Evolutionary conservation across 305 asterid genomes (phyloP), one percentile per base, ranked within the genome.

Genomic region (Fraxinus xanthoxyloides): DNA sequence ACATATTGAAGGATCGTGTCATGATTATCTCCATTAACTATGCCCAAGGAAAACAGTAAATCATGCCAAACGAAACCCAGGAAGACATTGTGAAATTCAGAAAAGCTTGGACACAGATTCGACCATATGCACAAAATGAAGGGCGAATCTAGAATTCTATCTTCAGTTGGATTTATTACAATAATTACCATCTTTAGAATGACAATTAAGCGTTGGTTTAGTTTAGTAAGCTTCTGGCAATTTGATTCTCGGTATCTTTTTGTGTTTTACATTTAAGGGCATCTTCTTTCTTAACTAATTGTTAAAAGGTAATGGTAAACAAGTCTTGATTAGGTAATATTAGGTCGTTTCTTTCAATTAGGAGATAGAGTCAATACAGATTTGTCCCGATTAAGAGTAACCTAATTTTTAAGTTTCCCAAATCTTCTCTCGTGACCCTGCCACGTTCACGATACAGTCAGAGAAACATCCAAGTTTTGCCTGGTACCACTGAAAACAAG

Each of bases 1-100:
- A 82, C 63, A 79, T 51, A n/a, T 34, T 31, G 78, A 77, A 38
- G 79, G 73, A 70, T 35, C 80, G 81, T 67, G 59, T 61, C 72
- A 80, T 54, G 72, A 76, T 51, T 51, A 80, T 84, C 72, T 17
- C 12, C 72, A 61, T 70, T 77, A 31, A 65, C 35, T 10, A 80
- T 77, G 76, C 77, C 72, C 75, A 76, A 59, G 15, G 28, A 76
- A 76, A 84, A 82, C 17, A 35, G 31, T 13, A 70, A 59, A 35
- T 72, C 65, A 15, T 34, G 26, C 77, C 80, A 78, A 51, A 67
- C 2, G 7, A 24, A 65, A 26, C n/a, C 19, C 0, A 10, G 32
- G 73, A 65, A 28, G 73, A 26, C 73, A 26, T 65, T 12, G 15
- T 8, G 48, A 40, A 40, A 61, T 30, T 63, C n/a, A 46, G 56